phyloP scores from a whole-genome alignment of 164 flowering plant genomes.

The Vitis rupestris region DNA sequence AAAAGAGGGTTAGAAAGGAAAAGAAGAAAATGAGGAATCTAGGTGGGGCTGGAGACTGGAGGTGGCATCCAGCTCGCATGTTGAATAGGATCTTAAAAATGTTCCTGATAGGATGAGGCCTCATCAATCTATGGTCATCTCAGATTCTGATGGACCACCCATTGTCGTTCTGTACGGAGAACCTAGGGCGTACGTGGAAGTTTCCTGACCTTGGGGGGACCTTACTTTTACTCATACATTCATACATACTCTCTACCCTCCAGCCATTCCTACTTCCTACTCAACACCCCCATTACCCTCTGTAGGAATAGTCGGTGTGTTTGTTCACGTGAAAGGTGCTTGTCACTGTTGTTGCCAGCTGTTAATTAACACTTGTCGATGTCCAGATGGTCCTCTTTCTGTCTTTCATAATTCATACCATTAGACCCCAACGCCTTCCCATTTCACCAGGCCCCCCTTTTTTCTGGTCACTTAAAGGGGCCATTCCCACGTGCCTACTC shows the following conservation, averaged over 20 bases:
- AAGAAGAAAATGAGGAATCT: not conserved
- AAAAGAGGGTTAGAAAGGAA: not conserved
- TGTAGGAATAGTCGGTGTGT: too few relatives aligned
- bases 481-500: too few relatives aligned
- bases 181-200: not conserved
- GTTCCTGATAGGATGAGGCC: not conserved
- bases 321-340: not conserved
- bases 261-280: not conserved
- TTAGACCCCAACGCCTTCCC: too few relatives aligned
- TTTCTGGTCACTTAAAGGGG: not conserved
- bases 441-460: too few relatives aligned
- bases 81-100: not conserved
- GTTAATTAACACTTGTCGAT: conserved; percentile 6
- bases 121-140: not conserved
- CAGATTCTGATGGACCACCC: not conserved
- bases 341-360: conserved; percentile 5
- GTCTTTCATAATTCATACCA: not conserved
- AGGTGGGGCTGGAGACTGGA: not conserved
- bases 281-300: too few relatives aligned
- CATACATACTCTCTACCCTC: not conserved
- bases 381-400: conserved; percentile 11
- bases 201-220: not conserved
- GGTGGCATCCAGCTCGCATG: conserved; percentile 3
- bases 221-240: too few relatives aligned
- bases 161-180: not conserved